Evolutionary conservation across 2,329 filamentous ascomycete genomes (phyloP), one percentile per base, ranked within the genome.

Genomic region (Nigrograna mackinnonii): DNA sequence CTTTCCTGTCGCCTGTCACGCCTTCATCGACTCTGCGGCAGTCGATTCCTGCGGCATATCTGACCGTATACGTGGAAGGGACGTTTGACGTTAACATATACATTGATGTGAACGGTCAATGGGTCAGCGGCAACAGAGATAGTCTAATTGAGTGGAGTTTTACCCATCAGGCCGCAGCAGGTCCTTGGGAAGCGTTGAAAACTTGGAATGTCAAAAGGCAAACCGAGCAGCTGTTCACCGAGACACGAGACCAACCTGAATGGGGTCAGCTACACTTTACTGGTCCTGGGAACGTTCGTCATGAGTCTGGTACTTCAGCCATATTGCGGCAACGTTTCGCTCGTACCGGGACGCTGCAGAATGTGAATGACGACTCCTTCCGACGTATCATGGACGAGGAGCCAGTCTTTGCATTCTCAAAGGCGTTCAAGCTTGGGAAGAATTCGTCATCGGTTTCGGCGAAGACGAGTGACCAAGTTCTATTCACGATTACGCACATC

Each of bases 261-360:
- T 95, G 90, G 90, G 90, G 90, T 4, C 86, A 83, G 20, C 67
- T 95, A 43, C 81, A 89, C 66, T 89, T 95, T 62, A 86, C 86
- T 17, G 89, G 78, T 2, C 87, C 89, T 17, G 72, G 76, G 32
- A 79, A 85, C 59, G 82, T 80, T 14, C 74, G 79, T 19, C 85
- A 91, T 60, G 83, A 92, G 68, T 82, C 80, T 49, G 89, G 88
- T 21, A 83, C 82, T 16, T 87, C 89, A 5, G 77, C 75, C 2
- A 48, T 76, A 6, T 71, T 94, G 17, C 81, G 89, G 39, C 81
- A 83, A 49, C 75, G 78, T 2, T 95, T 95, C 66, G 82, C 89
- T 1, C 75, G 77, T 44, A 84, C 78, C 11, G 85, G 87, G 4
- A 78, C 75, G 1, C 69, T 95, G 16, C 75, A 78, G 41, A 88